Base-by-base conservation (phyloP, 805 yeast genomes). In the Wickerhamomyces tratensis region DNA sequence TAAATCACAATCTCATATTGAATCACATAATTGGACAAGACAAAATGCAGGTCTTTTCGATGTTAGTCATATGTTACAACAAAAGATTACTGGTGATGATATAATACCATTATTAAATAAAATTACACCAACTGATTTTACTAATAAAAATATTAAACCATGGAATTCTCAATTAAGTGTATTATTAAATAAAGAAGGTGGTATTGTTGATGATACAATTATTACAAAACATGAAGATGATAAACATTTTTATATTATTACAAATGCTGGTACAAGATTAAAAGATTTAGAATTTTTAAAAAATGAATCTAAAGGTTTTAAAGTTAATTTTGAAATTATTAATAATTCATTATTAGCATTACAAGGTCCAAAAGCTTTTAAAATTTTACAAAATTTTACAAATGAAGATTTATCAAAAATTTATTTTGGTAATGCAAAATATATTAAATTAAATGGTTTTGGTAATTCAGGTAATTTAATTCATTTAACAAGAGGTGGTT, bases 51-150 rank as follows among this genome's bases (percentile, higher is more conserved):
- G 98, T 7, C 68, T 93, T 40, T 93, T 93, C 56, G 98, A 93
- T 60, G 98, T 93, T 41, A 86, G 96, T 42, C 98, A 93, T 63
- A 93, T 93, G 98, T 73, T 91, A 40, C 98, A 93, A 67, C 97
- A 94, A 61, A 73, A 69, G 37, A 61, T 93, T 46, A 58, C 62
- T 3, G 98, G 98, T 13, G 63, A 74, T 1, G 82, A 76, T 36
- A 76, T 94, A 1, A 65, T 77, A 6, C 67, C 68, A 5, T 78
- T 91, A 43, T 68, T 93, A 49, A 83, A 93, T 59, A 76, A 72
- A 50, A 67, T 91, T 40, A 86, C 96, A n/a, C 98, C 98, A 10
- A 76, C 91, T 13, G 96, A 88, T 59, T 74, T 88, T 20, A 20
- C 20, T 3, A 20, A 20, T 47, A 54, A 64, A n/a, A 58, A 50